Conservation (phyloP, 139 green algal species). For the Spirogloea muscicola region DNA sequence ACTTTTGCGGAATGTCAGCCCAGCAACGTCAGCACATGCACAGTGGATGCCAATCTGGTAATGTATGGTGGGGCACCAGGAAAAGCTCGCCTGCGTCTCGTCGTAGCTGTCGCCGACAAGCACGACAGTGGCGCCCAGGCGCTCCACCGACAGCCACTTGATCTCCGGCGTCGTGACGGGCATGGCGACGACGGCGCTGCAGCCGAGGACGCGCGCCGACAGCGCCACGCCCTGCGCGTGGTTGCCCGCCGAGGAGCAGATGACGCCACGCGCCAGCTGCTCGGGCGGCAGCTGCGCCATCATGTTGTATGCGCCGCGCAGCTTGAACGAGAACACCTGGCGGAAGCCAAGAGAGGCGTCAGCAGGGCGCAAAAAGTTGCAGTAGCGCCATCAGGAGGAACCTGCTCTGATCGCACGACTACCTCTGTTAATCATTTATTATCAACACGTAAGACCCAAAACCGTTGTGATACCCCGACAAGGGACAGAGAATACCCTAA, state of each 20-base stretch:
- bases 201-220: slow-evolving; percentile 46
- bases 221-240: slow-evolving; percentile 94
- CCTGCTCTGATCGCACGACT: too few species aligned
- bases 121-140: slow-evolving; percentile 80
- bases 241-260: slow-evolving; percentile 89
- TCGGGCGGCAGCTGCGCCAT: slow-evolving; percentile 78
- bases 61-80: too few species aligned
- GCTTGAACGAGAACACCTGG: slow-evolving; percentile 88
- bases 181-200: slow-evolving; percentile 84
- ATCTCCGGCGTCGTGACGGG: slow-evolving; percentile 57
- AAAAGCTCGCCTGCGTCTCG: slow-evolving; percentile 82
- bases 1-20: too few species aligned
- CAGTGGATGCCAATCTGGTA: too few species aligned
- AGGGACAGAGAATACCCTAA: too few species aligned
- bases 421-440: too few species aligned
- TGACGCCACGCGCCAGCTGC: slow-evolving; percentile 73
- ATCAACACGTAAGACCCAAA: too few species aligned
- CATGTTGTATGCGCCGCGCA: slow-evolving; percentile 86
- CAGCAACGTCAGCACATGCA: too few species aligned
- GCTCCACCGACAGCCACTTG: slow-evolving; percentile 41
- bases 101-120: slow-evolving; percentile 91
- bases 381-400: too few species aligned
- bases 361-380: too few species aligned
- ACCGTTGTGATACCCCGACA: too few species aligned
- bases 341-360: too few species aligned